A percentile compares a stretch with the other conserved stretches of the same genome.
phyloP scores from a whole-genome alignment of 371 early-diverging fungal genomes.

The Mortierella sp. region DNA sequence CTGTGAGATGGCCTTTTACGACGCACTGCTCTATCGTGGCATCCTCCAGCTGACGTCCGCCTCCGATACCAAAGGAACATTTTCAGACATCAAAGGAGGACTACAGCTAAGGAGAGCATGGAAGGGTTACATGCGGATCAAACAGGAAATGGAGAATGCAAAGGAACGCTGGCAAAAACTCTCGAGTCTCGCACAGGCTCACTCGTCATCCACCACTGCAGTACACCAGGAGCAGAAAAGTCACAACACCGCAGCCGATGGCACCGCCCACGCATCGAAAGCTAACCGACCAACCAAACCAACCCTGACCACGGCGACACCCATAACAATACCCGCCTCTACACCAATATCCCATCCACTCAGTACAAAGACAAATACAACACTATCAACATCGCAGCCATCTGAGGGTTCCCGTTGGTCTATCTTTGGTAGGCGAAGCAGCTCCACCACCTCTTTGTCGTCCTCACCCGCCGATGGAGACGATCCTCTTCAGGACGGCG shows the following conservation, averaged over 20 bases:
- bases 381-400: slow-evolving; percentile 31
- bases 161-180: slow-evolving; percentile 43
- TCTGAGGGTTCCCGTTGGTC: slow-evolving; percentile 47
- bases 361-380: slow-evolving; percentile 11
- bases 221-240: background rate
- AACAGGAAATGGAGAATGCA: slow-evolving; percentile 46
- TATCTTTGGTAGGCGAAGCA: slow-evolving; percentile 35
- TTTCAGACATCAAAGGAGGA: slow-evolving; percentile 55
- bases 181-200: background rate
- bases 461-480: slow-evolving; percentile 19
- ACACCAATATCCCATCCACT: slow-evolving; percentile 4
- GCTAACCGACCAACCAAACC: slow-evolving; percentile 2
- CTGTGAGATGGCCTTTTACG: slow-evolving; percentile 55
- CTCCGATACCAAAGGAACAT: slow-evolving; percentile 54
- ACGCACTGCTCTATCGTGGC: slow-evolving; percentile 51
- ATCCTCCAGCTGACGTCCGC: slow-evolving; percentile 51
- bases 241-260: background rate
- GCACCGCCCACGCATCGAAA: background rate
- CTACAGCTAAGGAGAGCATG: slow-evolving; percentile 55
- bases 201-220: background rate
- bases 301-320: slow-evolving; percentile 13
- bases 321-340: slow-evolving; percentile 9
- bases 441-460: slow-evolving; percentile 23
- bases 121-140: slow-evolving; percentile 56
- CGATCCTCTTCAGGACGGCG: slow-evolving; percentile 6